Evolutionary conservation across 1,284 basidiomycete genomes (phyloP).

Genomic region (Vanrija pseudolonga): DNA sequence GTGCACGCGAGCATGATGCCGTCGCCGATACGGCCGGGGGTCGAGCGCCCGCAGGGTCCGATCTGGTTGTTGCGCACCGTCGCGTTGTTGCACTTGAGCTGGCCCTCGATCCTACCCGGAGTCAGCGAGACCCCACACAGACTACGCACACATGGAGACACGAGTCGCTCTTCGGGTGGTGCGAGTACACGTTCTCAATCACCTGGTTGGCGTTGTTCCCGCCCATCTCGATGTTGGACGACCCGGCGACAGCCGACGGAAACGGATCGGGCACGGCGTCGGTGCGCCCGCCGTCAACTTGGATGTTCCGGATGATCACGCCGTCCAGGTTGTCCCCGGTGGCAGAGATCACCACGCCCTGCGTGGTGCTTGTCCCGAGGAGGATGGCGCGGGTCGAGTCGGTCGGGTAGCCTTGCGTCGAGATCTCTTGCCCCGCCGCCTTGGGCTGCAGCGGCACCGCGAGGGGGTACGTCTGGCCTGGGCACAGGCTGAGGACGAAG

Average conservation of each 20-base stretch:
- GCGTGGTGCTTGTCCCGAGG: conserved; percentile 57
- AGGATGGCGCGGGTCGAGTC: conserved; percentile 56
- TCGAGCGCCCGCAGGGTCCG: conserved; percentile 49
- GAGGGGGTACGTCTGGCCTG: conserved; percentile 59
- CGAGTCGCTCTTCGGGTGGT: conserved; percentile 41
- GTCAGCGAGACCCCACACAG: conserved; percentile 1
- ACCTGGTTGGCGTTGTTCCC: conserved; percentile 42
- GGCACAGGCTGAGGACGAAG: conserved; percentile 64
- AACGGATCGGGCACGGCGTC: conserved; percentile 5
- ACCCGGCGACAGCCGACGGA: no score
- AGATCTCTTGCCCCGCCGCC: neutral
- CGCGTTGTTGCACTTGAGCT: conserved; percentile 59
- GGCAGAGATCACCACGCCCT: conserved; percentile 65
- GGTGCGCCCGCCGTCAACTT: conserved; percentile 51
- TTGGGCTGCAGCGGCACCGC: no score
- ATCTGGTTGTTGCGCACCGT: neutral
- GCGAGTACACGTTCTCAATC: conserved; percentile 36
- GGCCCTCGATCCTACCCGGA: conserved; percentile 55
- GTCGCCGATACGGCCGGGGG: conserved; percentile 64
- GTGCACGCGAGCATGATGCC: conserved; percentile 74
- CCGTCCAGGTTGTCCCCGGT: conserved; percentile 59
- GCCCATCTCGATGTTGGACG: conserved; percentile 44
- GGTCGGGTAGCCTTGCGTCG: conserved; percentile 62
- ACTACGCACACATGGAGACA: conserved; percentile 36
- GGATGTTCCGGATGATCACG: conserved; percentile 65